A percentile compares a stretch with the other conserved stretches of the same genome.
These are phyloP conservation scores for Rhododendron simsii DNA, from an alignment of 148 eudicot genomes.

Conservation along the genomic window DNA sequence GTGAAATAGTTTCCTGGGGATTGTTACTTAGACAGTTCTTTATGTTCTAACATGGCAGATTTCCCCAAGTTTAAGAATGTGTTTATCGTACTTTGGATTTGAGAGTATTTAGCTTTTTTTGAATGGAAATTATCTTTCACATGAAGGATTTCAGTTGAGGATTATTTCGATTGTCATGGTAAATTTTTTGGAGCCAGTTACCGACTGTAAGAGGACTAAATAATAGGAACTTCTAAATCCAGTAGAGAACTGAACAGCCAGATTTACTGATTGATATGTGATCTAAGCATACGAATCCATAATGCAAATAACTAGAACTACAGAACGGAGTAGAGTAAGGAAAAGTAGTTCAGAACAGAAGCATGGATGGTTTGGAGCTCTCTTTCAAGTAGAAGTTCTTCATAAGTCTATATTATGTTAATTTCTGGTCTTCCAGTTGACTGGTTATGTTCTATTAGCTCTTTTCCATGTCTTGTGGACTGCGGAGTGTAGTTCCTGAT, in stretches of 20 bases:
- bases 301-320: neutral
- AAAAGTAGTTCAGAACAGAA: neutral
- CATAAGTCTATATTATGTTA: constrained; percentile 5
- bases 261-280: neutral
- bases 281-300: neutral
- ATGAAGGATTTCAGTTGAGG: neutral
- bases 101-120: neutral
- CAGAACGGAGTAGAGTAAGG: neutral
- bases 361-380: constrained; percentile 1
- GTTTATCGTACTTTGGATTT: neutral
- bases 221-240: neutral
- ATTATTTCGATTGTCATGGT: constrained; percentile 2
- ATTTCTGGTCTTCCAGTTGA: neutral
- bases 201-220: neutral
- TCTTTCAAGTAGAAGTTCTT: neutral
- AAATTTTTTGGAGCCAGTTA: neutral
- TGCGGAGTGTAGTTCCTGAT: neutral
- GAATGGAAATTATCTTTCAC: neutral
- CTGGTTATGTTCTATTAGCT: neutral
- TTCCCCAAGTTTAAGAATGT: neutral
- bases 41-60: neutral
- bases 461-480: neutral
- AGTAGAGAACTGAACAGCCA: neutral
- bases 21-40: neutral
- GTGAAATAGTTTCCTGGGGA: neutral